A percentile compares a stretch with the other conserved stretches of the same genome.
Evolutionary conservation across 768 basidiomycete species (phyloP).

Genomic region (Trametes maxima): DNA sequence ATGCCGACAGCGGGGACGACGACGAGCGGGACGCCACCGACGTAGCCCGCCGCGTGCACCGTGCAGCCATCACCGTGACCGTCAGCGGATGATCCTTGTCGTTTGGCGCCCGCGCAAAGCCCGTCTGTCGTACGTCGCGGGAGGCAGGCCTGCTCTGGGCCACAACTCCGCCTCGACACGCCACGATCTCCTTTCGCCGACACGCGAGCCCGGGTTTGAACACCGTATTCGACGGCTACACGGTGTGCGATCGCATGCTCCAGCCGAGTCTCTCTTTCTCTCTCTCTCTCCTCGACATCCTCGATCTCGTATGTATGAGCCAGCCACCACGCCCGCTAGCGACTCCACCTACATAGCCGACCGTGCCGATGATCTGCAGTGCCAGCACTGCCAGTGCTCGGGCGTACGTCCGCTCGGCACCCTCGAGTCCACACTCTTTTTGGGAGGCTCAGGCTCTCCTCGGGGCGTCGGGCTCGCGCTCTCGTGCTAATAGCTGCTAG

Average conservation of each 20-base stretch:
- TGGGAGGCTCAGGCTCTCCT: too few species aligned
- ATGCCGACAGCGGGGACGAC: neutral
- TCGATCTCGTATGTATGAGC: neutral
- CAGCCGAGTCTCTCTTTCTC: neutral
- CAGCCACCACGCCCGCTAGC: neutral
- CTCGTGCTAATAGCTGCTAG: too few species aligned
- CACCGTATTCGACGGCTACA: conserved; percentile 6
- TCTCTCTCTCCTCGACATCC: neutral
- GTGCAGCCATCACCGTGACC: too few species aligned
- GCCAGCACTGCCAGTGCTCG: too few species aligned
- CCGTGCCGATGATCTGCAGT: too few species aligned
- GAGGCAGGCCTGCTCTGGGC: neutral
- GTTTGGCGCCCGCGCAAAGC: neutral
- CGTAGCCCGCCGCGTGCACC: too few species aligned
- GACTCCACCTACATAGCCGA: neutral
- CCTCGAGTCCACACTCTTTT: too few species aligned
- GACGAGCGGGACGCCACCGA: conserved; percentile 10
- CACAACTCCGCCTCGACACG: too few species aligned
- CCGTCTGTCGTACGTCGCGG: conserved; percentile 3
- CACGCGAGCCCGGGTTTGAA: neutral
- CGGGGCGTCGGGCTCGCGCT: too few species aligned
- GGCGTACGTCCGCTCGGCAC: too few species aligned
- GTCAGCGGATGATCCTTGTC: conserved; percentile 9
- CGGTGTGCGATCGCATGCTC: conserved; percentile 2
- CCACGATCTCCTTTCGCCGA: neutral